Percentiles rank a stretch among this genome's conserved stretches.
These are phyloP conservation scores for Chytridium lagenaria DNA, from an alignment of 371 early-diverging fungal species.

Conservation along the genomic window DNA sequence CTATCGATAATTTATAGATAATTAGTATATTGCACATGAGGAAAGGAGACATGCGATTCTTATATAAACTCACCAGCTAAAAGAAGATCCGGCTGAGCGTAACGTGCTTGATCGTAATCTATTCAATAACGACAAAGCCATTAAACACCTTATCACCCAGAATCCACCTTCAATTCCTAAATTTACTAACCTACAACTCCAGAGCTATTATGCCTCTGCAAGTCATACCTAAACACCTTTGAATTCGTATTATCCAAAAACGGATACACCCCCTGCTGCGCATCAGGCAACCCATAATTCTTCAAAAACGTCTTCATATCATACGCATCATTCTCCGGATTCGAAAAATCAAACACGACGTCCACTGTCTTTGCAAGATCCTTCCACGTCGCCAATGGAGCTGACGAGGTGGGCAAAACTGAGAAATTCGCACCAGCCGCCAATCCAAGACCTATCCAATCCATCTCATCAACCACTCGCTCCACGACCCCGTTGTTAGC, in stretches of 20 bases:
- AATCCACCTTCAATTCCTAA: not conserved
- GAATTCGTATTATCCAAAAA: not conserved
- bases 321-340: not conserved
- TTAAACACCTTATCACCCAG: too few species aligned
- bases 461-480: not conserved
- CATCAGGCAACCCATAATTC: not conserved
- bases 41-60: not conserved
- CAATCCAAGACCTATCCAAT: not conserved
- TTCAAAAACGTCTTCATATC: not conserved
- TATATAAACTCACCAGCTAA: not conserved
- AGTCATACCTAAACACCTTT: not conserved
- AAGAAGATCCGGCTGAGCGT: conserved; percentile 8
- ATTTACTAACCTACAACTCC: not conserved
- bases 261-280: not conserved
- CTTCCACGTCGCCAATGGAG: not conserved
- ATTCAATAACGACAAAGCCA: not conserved
- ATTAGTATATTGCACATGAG: too few species aligned
- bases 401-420: not conserved
- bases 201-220: not conserved
- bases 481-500: not conserved
- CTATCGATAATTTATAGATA: too few species aligned
- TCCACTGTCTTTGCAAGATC: not conserved
- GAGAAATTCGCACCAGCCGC: not conserved
- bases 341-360: not conserved
- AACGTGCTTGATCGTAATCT: not conserved